Percentiles rank a stretch among this genome's conserved stretches.
Evolutionary conservation across 192 early-diverging fungal genomes (phyloP).

Genomic region (Linnemannia exigua): DNA sequence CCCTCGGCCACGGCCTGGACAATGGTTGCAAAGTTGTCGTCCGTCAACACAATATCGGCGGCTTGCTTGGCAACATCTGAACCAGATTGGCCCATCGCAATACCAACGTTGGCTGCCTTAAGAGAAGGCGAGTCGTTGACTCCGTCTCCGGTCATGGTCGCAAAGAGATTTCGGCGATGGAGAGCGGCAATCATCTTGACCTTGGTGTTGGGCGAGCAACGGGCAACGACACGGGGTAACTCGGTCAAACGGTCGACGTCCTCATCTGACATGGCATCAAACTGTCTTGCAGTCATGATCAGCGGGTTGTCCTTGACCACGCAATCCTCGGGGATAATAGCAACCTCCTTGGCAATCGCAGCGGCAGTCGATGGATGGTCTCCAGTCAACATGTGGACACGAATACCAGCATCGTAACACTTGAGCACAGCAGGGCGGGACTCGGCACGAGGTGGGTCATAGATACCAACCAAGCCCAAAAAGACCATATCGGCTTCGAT

Average conservation of each 20-base stretch:
- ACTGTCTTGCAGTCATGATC: constrained; percentile 88
- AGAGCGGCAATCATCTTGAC: constrained; percentile 95
- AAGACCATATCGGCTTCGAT: constrained; percentile 83
- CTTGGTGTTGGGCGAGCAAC: constrained; percentile 94
- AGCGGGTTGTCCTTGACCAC: constrained; percentile 56
- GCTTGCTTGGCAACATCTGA: constrained; percentile 95
- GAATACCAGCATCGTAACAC: constrained; percentile 91
- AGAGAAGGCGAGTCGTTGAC: constrained; percentile 82
- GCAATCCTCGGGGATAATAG: constrained; percentile 54
- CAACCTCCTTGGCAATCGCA: constrained; percentile 85
- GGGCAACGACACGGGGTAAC: constrained; percentile 94
- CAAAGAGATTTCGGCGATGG: constrained; percentile 77
- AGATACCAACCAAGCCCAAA: constrained; percentile 91
- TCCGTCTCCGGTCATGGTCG: constrained; percentile 91
- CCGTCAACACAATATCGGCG: constrained; percentile 88
- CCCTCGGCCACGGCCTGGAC: constrained; percentile 83
- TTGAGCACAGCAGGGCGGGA: constrained; percentile 74
- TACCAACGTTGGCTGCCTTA: constrained; percentile 80
- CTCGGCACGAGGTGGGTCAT: constrained; percentile 89
- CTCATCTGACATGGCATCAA: constrained; percentile 87
- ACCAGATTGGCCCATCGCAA: constrained; percentile 91
- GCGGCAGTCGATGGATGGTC: constrained; percentile 92
- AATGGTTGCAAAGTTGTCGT: constrained; percentile 89
- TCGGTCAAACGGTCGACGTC: constrained; percentile 80
- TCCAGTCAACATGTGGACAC: constrained; percentile 96